Conservation (phyloP, 192 early-diverging fungal species). For the Umbelopsis sp. region DNA sequence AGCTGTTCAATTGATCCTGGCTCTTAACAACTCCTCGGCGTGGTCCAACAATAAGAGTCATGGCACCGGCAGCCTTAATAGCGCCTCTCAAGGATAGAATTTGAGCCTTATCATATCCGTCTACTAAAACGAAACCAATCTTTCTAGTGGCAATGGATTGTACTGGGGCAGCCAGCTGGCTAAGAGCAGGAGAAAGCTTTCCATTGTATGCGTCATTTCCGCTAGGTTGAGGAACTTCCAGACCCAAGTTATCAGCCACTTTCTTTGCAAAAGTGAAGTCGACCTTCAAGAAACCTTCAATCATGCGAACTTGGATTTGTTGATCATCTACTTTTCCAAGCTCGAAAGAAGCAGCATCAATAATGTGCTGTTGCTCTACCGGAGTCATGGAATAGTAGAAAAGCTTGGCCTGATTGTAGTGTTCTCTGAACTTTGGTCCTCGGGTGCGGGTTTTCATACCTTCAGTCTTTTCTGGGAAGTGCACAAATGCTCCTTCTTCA, state of each 20-base stretch:
- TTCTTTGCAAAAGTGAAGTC: conserved; percentile 30
- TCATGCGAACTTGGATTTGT: conserved; percentile 21
- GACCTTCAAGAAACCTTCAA: conserved; percentile 30
- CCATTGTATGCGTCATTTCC: background rate
- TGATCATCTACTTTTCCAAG: conserved; percentile 37
- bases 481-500: conserved; percentile 29
- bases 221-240: background rate
- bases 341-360: conserved; percentile 39
- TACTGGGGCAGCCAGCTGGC: background rate
- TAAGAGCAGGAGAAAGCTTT: background rate
- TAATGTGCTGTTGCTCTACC: conserved; percentile 39
- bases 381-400: conserved; percentile 41
- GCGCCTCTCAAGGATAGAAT: conserved; percentile 20
- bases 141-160: conserved; percentile 27
- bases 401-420: conserved; percentile 36
- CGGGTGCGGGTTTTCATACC: conserved; percentile 23
- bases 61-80: background rate
- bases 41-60: conserved; percentile 8
- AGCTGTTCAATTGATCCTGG: background rate
- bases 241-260: conserved; percentile 28
- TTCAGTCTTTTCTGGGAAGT: conserved; percentile 27
- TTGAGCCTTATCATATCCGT: conserved; percentile 19
- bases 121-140: conserved; percentile 17
- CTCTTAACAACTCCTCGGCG: background rate
- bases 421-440: conserved; percentile 24